Evolutionary conservation across 495 filamentous ascomycete genomes (phyloP), one percentile per base, ranked within the genome.

Genomic region (Neurospora sp.): DNA sequence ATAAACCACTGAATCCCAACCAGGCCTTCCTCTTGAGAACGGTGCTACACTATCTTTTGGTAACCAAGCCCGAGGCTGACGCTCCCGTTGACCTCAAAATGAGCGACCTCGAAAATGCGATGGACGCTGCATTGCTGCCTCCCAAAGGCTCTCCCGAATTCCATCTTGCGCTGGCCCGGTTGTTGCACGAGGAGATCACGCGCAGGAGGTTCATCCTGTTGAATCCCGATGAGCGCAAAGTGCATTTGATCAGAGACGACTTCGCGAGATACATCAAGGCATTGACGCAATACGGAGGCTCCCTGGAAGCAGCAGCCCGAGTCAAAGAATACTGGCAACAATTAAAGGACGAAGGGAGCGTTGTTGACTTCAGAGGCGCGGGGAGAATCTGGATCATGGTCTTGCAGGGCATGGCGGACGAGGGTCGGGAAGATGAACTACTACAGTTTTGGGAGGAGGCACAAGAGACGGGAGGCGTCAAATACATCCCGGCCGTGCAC

Each of bases 401-500:
- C 6, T 75, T 96, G 41, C 82, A 83, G 40, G 93, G 93, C 2
- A 90, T 94, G 74, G 89, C 88, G 16, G 82, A 82, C 73, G 89
- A 93, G 74, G 86, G 87, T 11, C 87, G 89, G 71, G 83, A 89
- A 75, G 71, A 86, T 76, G 84, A 88, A 71, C 78, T 92, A 14
- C 69, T 88, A 4, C 72, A 77, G 68, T 76, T 81, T 66, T 79
- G 83, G 59, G 76, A 78, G 68, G 73, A 69, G 18, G 40, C 72
- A 20, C 35, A 59, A 20, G 31, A 71, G 44, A 35, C 6, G 16
- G 22, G 16, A 66, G 82, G 82, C 14, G 12, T 85, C 20, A 70
- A 76, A 31, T 85, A 80, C 70, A 79, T 76, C 68, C 72, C 76
- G 16, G 35, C 70, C 12, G 41, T 84, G 39, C 89, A 90, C 59